phyloP scores from a whole-genome alignment of 352 stramenopile genomes.

The Globisporangium canariense region DNA sequence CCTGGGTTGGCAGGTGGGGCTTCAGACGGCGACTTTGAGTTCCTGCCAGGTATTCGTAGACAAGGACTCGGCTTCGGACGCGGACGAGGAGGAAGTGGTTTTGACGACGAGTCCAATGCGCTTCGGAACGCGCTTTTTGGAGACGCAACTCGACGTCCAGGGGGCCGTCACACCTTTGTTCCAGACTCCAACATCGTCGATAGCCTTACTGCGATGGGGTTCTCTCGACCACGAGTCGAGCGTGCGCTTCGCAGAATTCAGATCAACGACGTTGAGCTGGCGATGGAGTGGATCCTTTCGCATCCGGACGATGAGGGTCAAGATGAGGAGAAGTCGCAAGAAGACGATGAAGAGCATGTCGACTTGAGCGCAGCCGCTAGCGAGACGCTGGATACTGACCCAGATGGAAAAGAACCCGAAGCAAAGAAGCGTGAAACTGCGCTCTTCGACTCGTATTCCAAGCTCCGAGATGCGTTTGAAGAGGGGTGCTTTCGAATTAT shows the following conservation, averaged over 20 bases:
- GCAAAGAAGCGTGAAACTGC: constrained; percentile 41
- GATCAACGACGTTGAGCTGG: constrained; percentile 92
- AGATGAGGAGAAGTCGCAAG: constrained; percentile 25
- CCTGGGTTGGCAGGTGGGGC: not conserved
- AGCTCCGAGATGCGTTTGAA: constrained; percentile 61
- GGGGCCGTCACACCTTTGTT: constrained; percentile 70
- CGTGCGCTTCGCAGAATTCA: constrained; percentile 87
- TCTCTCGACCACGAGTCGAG: constrained; percentile 86
- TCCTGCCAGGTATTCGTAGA: constrained; percentile 21
- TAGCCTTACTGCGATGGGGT: constrained; percentile 95
- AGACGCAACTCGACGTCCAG: constrained; percentile 17
- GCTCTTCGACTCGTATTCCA: constrained; percentile 48
- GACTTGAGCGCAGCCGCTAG: not conserved
- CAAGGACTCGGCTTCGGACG: constrained; percentile 38
- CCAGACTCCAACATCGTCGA: constrained; percentile 89
- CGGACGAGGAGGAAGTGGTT: constrained; percentile 19
- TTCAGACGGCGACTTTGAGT: constrained; percentile 29
- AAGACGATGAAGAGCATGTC: constrained; percentile 25
- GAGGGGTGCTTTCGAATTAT: constrained; percentile 63
- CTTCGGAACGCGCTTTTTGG: constrained; percentile 55
- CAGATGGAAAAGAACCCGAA: constrained; percentile 16
- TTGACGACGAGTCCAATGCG: constrained; percentile 42
- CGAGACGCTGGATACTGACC: not conserved
- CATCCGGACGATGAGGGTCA: constrained; percentile 80
- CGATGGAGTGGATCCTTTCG: constrained; percentile 95